A percentile compares a stretch with the other conserved stretches of the same genome.
Evolutionary conservation across 2,329 filamentous ascomycete species (phyloP).

Genomic region (Botrytis pseudocinerea): DNA sequence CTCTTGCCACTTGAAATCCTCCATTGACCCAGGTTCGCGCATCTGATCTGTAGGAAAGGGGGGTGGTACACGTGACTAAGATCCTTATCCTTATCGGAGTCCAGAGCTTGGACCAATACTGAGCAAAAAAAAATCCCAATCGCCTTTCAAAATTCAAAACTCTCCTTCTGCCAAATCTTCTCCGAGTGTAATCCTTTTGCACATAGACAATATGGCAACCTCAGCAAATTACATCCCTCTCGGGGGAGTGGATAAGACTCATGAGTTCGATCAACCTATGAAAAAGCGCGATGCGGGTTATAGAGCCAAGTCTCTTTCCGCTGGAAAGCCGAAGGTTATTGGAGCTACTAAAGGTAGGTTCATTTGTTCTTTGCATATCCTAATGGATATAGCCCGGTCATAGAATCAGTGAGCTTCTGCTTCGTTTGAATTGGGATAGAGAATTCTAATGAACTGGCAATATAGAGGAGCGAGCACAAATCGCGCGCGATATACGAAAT

Average conservation of each 20-base stretch:
- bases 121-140: slow-evolving; percentile 19
- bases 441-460: background rate
- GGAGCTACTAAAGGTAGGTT: slow-evolving; percentile 25
- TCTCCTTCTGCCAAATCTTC: background rate
- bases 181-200: background rate
- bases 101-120: background rate
- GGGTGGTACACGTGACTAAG: background rate
- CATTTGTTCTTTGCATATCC: background rate
- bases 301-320: slow-evolving; percentile 2
- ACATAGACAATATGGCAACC: slow-evolving; percentile 20
- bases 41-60: background rate
- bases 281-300: slow-evolving; percentile 14
- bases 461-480: slow-evolving; percentile 33
- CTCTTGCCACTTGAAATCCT: background rate
- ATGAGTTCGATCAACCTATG: slow-evolving; percentile 19
- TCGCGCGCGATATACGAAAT: slow-evolving; percentile 31
- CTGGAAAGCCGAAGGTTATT: slow-evolving; percentile 18
- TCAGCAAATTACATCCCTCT: slow-evolving; percentile 28
- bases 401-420: background rate
- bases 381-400: background rate
- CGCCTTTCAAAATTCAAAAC: slow-evolving; percentile 1
- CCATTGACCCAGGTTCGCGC: background rate
- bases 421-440: background rate
- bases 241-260: slow-evolving; percentile 3
- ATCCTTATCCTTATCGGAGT: slow-evolving; percentile 21